Evolutionary conservation across 208 protist genomes (phyloP).

Genomic region (Wallacemonas sp.): DNA sequence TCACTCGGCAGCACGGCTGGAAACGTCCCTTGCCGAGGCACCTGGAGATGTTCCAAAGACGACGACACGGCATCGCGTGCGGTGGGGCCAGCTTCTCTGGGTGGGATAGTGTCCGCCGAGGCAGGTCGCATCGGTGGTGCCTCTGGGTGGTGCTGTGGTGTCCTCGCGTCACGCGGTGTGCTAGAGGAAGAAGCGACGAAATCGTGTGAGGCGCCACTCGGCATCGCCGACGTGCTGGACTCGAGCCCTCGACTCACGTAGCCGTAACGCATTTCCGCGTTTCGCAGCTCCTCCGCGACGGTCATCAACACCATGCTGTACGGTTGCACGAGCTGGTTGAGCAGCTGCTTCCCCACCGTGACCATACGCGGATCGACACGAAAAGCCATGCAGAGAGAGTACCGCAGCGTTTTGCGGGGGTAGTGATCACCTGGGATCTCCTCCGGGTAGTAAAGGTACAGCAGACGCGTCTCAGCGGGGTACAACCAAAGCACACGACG

Average conservation of each 20-base stretch:
- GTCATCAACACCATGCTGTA: conserved; percentile 75
- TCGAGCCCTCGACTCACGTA: conserved; percentile 72
- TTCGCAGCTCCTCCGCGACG: conserved; percentile 76
- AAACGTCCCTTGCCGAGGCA: not conserved
- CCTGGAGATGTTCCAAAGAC: too few species aligned
- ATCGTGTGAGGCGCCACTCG: too few species aligned
- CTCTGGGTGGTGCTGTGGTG: too few species aligned
- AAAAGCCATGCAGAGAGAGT: conserved; percentile 82
- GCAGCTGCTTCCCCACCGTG: conserved; percentile 47
- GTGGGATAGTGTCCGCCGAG: too few species aligned
- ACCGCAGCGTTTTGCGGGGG: conserved; percentile 80
- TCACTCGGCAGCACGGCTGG: conserved; percentile 6
- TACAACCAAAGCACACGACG: conserved; percentile 70
- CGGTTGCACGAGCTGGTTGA: conserved; percentile 56
- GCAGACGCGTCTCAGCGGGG: conserved; percentile 59
- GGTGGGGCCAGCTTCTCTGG: too few species aligned
- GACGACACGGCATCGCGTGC: too few species aligned
- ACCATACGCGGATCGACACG: conserved; percentile 47
- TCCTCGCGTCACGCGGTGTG: too few species aligned
- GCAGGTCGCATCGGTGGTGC: too few species aligned
- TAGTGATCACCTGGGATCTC: conserved; percentile 85
- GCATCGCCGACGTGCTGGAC: too few species aligned
- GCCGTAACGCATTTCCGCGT: conserved; percentile 66
- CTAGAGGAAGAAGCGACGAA: too few species aligned
- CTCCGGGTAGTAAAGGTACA: conserved; percentile 83